phyloP scores from a whole-genome alignment of 2,329 filamentous ascomycete species.

The Escovopsis sp. region DNA sequence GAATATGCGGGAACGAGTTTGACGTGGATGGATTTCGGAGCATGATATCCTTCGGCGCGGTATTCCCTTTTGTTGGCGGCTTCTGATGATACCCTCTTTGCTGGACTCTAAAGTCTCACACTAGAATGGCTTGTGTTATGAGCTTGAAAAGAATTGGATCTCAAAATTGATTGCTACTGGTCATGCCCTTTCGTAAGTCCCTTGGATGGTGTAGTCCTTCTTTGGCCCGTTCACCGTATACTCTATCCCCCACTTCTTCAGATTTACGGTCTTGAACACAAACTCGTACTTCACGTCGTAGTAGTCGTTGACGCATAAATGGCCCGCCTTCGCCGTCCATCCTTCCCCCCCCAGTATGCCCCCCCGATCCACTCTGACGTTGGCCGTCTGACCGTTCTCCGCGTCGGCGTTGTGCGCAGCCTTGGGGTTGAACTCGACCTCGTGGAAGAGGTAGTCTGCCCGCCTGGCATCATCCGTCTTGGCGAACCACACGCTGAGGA shows the following conservation, averaged over 20 bases:
- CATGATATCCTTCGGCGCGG: too few relatives aligned
- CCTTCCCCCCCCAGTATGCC: slow-evolving; percentile 19
- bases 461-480: slow-evolving; percentile 44
- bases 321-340: slow-evolving; percentile 51
- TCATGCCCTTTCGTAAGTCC: slow-evolving; percentile 30
- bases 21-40: too few relatives aligned
- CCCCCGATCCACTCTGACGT: not conserved
- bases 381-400: slow-evolving; percentile 13
- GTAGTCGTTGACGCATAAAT: slow-evolving; percentile 57
- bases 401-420: slow-evolving; percentile 16
- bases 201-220: slow-evolving; percentile 55
- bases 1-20: too few relatives aligned
- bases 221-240: slow-evolving; percentile 57
- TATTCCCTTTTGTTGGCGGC: too few relatives aligned
- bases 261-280: slow-evolving; percentile 39
- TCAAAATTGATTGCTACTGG: not conserved
- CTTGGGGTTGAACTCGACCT: slow-evolving; percentile 41
- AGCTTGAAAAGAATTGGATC: too few relatives aligned
- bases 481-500: slow-evolving; percentile 59
- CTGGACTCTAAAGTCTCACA: too few relatives aligned
- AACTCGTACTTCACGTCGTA: slow-evolving; percentile 61
- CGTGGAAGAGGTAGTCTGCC: slow-evolving; percentile 63
- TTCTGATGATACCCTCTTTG: too few relatives aligned
- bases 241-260: slow-evolving; percentile 43
- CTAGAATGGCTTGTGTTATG: too few relatives aligned